Evolutionary conservation across 495 filamentous ascomycete species (phyloP).

Genomic region (Achaetomiella virescens): DNA sequence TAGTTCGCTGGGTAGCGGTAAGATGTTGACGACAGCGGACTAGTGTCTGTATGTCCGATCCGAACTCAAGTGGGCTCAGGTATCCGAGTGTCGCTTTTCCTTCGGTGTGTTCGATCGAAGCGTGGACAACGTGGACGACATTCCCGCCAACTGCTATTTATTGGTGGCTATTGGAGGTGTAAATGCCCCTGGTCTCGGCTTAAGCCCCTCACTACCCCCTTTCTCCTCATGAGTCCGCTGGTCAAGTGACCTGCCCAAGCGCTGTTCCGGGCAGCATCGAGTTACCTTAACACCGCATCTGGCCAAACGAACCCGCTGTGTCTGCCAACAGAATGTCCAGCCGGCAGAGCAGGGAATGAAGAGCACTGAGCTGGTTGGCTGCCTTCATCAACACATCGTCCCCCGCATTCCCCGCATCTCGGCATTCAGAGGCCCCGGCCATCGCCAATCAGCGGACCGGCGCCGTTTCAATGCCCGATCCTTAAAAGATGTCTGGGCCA

Average conservation of each 20-base stretch:
- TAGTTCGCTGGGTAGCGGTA: too few species aligned
- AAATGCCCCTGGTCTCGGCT: conserved; percentile 13
- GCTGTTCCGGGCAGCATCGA: neutral
- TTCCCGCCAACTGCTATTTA: neutral
- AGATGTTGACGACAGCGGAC: too few species aligned
- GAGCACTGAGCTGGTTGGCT: neutral
- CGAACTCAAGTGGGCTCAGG: too few species aligned
- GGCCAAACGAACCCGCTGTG: neutral
- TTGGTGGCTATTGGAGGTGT: neutral
- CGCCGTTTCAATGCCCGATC: too few species aligned
- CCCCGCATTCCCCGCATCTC: neutral
- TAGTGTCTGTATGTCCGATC: too few species aligned
- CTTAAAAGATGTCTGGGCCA: too few species aligned
- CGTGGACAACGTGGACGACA: neutral
- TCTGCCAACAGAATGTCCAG: neutral
- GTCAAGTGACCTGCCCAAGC: conserved; percentile 14
- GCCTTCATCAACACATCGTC: neutral
- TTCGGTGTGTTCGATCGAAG: too few species aligned
- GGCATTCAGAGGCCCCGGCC: neutral
- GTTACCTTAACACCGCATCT: conserved; percentile 11
- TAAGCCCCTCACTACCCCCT: neutral
- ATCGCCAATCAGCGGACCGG: too few species aligned
- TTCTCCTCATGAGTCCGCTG: conserved; percentile 5
- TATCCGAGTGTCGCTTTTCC: too few species aligned
- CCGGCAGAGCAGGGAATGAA: neutral